Evolutionary conservation across 2,329 filamentous ascomycete genomes (phyloP), one percentile per base, ranked within the genome.

Genomic region (Pyrenochaeta sp.): DNA sequence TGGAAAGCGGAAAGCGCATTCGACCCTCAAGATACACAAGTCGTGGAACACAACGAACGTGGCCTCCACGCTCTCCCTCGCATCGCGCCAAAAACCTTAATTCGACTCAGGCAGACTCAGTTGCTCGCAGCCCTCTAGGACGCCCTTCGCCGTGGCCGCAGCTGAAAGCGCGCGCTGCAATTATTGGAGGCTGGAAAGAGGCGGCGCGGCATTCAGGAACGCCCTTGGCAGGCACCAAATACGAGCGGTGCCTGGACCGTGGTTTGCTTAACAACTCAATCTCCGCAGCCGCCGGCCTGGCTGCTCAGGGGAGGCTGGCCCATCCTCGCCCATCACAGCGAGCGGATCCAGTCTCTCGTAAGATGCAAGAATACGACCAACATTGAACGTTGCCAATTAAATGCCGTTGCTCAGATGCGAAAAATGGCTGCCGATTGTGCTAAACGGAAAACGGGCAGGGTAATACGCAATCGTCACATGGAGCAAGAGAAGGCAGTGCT

Each of bases 201-300:
- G 46, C 42, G 52, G 39, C 42, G 51, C 42, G 51, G 46, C 41
- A 45, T 29, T 33, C 40, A 54, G 45, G 44, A 41, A 41, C 45
- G 51, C 40, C 12, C 47, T 51, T 50, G 52, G 52, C 52, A n/a
- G 35, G 35, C 36, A 14, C 36, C 12, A 14, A 15, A 41, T 36
- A 42, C 40, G 48, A 37, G n/a, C 23, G 39, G 14, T 31, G 31
- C 23, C 42, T 50, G 51, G 51, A 18, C 47, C 39, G 43, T 18
- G 42, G 37, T 37, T 54, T 45, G 48, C 44, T 27, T 48, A 17
- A 47, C 27, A 18, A 12, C 23, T 44, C 37, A 56, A 52, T 56
- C 40, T 56, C 47, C 47, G 43, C 39, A 51, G 20, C 32, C 52
- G 52, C 52, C 47, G 6, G 33, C 12, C 31, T 10, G 31, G 20